Conservation (phyloP, 768 basidiomycete species). For the Suillus subaureus region DNA sequence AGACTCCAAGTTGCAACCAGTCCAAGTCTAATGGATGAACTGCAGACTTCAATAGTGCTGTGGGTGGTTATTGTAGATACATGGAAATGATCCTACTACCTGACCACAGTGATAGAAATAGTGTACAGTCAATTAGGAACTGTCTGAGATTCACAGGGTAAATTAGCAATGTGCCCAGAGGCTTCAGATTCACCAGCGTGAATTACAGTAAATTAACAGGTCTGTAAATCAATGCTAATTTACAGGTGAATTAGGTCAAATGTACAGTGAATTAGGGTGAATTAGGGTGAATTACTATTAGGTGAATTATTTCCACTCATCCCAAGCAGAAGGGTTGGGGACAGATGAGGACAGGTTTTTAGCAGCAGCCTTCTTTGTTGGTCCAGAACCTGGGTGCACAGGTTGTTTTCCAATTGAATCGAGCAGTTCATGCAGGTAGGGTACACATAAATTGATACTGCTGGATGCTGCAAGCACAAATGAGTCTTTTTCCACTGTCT, state of each 20-base stretch:
- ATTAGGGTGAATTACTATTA: not conserved
- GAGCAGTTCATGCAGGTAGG: slow-evolving; percentile 8
- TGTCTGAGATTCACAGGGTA: not conserved
- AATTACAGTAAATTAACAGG: not conserved
- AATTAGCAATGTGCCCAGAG: not conserved
- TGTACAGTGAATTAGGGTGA: not conserved
- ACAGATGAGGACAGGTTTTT: not conserved
- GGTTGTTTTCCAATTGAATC: slow-evolving; percentile 6
- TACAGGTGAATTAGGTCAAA: not conserved
- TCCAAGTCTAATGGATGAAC: not conserved
- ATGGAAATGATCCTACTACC: too few species aligned
- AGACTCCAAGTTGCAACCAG: too few species aligned
- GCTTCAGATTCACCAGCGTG: not conserved
- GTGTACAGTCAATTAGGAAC: not conserved
- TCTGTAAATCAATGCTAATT: not conserved
- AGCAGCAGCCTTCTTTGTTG: not conserved
- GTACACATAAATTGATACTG: not conserved
- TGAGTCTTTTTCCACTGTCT: not conserved
- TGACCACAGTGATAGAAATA: too few species aligned
- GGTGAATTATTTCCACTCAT: not conserved
- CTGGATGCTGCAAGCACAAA: slow-evolving; percentile 3
- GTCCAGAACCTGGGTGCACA: not conserved
- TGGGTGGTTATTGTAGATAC: too few species aligned
- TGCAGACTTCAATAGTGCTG: too few species aligned
- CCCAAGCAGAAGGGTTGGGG: not conserved